Percentiles rank a stretch among this genome's conserved stretches.
Conservation (phyloP, 2,329 filamentous ascomycete species). For the Cercospora zeae-maydis region DNA sequence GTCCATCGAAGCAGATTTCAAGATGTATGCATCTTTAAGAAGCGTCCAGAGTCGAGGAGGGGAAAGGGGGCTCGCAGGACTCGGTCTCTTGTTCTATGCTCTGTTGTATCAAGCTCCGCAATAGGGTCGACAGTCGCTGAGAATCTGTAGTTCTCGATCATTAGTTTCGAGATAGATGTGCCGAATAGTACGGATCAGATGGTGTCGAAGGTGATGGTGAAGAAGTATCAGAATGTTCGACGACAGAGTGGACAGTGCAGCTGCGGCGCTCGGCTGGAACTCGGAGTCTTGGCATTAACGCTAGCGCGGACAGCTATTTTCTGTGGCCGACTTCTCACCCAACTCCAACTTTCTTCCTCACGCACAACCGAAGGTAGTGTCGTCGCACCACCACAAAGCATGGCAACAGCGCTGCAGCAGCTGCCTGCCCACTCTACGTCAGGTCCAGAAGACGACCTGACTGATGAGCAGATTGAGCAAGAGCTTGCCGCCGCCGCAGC, state of each 20-base stretch:
- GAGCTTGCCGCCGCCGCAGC: constrained; percentile 62
- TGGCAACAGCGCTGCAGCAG: constrained; percentile 8
- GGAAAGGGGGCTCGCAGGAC: not conserved
- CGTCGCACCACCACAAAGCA: not conserved
- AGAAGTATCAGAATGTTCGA: no score
- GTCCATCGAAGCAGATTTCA: no score
- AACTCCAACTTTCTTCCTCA: constrained; percentile 1
- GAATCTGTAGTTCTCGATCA: no score
- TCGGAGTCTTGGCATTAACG: constrained; percentile 2
- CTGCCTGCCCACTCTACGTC: not conserved
- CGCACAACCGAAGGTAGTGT: constrained; percentile 4
- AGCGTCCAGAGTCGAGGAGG: no score
- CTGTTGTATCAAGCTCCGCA: no score
- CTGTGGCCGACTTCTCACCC: not conserved
- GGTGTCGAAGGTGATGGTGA: no score
- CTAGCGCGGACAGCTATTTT: not conserved
- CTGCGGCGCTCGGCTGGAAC: not conserved
- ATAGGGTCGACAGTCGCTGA: no score
- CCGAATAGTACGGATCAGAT: no score
- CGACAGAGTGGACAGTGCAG: not conserved
- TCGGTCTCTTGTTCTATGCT: no score
- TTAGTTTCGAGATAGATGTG: no score
- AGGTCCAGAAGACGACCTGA: constrained; percentile 43
- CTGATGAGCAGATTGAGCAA: constrained; percentile 61
- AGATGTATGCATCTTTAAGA: no score